These are phyloP conservation scores for Deakozyma indianensis DNA, from an alignment of 805 yeast genomes.

Conservation along the genomic window DNA sequence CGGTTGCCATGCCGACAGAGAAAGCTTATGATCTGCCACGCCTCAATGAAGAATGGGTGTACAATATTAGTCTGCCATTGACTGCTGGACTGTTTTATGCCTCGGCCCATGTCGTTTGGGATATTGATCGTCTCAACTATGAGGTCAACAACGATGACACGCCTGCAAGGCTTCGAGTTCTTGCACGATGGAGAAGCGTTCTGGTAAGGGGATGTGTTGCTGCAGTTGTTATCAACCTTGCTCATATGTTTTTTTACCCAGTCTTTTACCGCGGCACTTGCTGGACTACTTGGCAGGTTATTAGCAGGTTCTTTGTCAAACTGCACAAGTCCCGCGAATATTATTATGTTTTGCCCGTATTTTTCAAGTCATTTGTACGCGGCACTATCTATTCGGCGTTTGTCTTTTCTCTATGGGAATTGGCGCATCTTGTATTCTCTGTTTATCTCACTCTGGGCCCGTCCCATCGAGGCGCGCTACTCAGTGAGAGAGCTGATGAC, in stretches of 20 bases:
- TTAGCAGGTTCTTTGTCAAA: not conserved
- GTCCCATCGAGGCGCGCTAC: not conserved
- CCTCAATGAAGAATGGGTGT: slow-evolving; percentile 1
- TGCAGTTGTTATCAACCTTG: not conserved
- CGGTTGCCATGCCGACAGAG: not conserved
- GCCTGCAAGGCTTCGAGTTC: not conserved
- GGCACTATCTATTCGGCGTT: not conserved
- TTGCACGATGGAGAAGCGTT: not conserved
- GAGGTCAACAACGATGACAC: not conserved
- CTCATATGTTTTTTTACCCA: not conserved
- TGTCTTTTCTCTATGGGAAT: not conserved
- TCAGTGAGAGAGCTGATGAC: not conserved
- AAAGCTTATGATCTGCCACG: not conserved
- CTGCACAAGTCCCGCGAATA: not conserved
- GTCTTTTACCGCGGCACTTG: not conserved
- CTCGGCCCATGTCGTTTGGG: not conserved
- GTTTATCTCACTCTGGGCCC: not conserved
- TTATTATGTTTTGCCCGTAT: not conserved
- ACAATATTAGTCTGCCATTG: not conserved
- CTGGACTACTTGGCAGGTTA: not conserved
- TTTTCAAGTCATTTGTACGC: not conserved
- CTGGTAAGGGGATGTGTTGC: not conserved
- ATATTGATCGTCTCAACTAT: not conserved
- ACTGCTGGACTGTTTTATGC: not conserved
- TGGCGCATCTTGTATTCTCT: not conserved